Percentiles rank a stretch among this genome's conserved stretches.
Evolutionary conservation across 108 stramenopile genomes (phyloP).

Genomic region (Fistulifera solaris): DNA sequence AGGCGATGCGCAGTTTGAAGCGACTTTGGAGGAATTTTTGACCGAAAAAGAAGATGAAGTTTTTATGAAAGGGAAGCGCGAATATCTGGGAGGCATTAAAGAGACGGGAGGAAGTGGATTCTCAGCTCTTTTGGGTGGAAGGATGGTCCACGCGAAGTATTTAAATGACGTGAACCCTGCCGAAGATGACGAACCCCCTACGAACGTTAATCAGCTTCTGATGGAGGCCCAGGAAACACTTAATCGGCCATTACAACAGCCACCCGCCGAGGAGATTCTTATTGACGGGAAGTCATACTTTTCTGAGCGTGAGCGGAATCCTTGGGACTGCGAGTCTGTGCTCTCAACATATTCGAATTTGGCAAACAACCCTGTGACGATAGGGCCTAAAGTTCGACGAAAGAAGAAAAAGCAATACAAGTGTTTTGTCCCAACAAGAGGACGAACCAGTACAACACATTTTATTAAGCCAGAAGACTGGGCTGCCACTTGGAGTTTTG

Average conservation of each 20-base stretch:
- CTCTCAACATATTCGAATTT: slow-evolving; percentile 93
- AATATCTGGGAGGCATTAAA: slow-evolving; percentile 12
- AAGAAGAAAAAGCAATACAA: slow-evolving; percentile 45
- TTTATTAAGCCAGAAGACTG: slow-evolving; percentile 83
- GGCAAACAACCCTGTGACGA: slow-evolving; percentile 90
- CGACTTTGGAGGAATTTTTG: slow-evolving; percentile 72
- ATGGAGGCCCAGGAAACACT: slow-evolving; percentile 67
- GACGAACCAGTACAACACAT: slow-evolving; percentile 27
- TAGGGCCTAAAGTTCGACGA: slow-evolving; percentile 35
- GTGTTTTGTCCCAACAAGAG: slow-evolving; percentile 10
- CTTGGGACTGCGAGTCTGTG: slow-evolving; percentile 97
- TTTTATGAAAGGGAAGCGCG: slow-evolving; percentile 59
- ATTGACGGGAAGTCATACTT: slow-evolving; percentile 86
- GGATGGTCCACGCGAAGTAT: slow-evolving; percentile 49
- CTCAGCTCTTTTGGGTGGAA: slow-evolving; percentile 57
- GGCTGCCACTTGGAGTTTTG: slow-evolving; percentile 77
- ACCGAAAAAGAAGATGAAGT: slow-evolving; percentile 69
- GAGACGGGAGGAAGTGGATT: slow-evolving; percentile 63
- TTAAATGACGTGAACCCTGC: slow-evolving; percentile 7
- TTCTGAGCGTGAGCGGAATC: slow-evolving; percentile 56
- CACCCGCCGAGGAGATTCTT: slow-evolving; percentile 71
- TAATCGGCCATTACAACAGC: slow-evolving; percentile 52
- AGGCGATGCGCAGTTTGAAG: slow-evolving; percentile 72
- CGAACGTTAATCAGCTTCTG: slow-evolving; percentile 39
- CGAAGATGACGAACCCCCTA: not conserved